Conservation (phyloP, 768 basidiomycete species). For the Imleria badia region DNA sequence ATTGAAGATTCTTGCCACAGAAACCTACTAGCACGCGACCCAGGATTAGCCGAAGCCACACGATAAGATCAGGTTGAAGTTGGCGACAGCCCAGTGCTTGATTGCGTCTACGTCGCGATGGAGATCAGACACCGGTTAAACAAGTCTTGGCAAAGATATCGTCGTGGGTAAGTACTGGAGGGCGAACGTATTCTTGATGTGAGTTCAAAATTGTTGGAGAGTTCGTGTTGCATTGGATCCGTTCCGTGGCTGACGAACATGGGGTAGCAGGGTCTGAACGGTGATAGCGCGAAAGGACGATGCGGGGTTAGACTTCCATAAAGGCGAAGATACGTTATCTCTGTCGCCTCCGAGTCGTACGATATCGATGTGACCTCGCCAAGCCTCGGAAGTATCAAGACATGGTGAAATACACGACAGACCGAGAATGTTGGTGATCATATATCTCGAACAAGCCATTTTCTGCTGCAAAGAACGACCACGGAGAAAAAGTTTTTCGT, state of each 20-base stretch:
- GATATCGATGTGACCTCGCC: conserved; percentile 6
- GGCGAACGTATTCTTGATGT: too few species aligned
- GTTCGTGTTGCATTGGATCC: neutral
- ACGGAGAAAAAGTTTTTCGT: neutral
- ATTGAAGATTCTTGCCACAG: neutral
- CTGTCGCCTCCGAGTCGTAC: neutral
- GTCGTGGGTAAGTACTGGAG: neutral
- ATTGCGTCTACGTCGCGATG: neutral
- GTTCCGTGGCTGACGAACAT: neutral
- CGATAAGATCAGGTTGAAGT: neutral
- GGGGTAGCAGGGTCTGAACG: neutral
- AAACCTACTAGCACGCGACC: neutral
- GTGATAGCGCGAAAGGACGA: neutral
- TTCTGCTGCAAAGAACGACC: neutral
- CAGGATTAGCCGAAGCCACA: neutral
- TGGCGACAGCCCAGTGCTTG: neutral
- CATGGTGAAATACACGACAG: neutral
- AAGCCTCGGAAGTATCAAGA: neutral
- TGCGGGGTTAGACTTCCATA: conserved; percentile 11
- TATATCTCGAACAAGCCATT: neutral
- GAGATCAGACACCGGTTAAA: neutral
- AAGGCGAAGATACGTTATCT: neutral
- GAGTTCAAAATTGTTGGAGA: neutral
- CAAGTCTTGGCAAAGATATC: neutral
- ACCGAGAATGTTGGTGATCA: neutral